phyloP scores from a whole-genome alignment of 371 early-diverging fungal species.

The Rhizopus microsporus region DNA sequence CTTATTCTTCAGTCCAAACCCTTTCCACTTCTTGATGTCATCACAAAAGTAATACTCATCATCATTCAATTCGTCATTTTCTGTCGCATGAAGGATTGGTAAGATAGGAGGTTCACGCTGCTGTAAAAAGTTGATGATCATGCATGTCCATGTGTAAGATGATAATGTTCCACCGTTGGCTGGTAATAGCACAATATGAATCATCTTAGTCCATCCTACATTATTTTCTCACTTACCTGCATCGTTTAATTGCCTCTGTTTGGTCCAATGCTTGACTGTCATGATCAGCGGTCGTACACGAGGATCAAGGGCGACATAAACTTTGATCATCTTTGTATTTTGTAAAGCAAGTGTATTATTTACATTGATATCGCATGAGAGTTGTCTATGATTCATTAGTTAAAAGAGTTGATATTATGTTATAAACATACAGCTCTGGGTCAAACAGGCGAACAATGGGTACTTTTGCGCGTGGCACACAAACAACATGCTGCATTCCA shows the following conservation, averaged over 20 bases:
- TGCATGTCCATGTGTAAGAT: slow-evolving; percentile 92
- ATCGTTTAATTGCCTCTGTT: slow-evolving; percentile 70
- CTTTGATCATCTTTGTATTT: slow-evolving; percentile 77
- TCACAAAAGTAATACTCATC: slow-evolving; percentile 67
- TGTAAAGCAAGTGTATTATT: slow-evolving; percentile 78
- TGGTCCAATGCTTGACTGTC: slow-evolving; percentile 84
- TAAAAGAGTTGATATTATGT: not conserved
- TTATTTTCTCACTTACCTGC: slow-evolving; percentile 47
- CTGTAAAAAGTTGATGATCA: slow-evolving; percentile 89
- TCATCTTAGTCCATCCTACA: slow-evolving; percentile 1
- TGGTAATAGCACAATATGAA: slow-evolving; percentile 20
- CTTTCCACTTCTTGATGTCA: slow-evolving; percentile 60
- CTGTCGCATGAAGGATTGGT: slow-evolving; percentile 70
- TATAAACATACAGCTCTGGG: slow-evolving; percentile 58
- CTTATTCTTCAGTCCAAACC: slow-evolving; percentile 68
- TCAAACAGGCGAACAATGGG: slow-evolving; percentile 70
- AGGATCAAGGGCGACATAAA: slow-evolving; percentile 78
- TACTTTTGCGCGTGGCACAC: slow-evolving; percentile 66
- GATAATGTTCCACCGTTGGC: slow-evolving; percentile 92
- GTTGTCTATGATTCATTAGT: slow-evolving; percentile 23
- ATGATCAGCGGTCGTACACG: slow-evolving; percentile 77
- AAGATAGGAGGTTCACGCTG: slow-evolving; percentile 87
- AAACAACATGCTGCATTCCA: slow-evolving; percentile 59
- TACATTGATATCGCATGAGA: slow-evolving; percentile 85
- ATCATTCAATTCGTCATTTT: slow-evolving; percentile 15